Evolutionary conservation across 352 stramenopile species (phyloP), one percentile per base, ranked within the genome.

Genomic region (Pythium graminicola): DNA sequence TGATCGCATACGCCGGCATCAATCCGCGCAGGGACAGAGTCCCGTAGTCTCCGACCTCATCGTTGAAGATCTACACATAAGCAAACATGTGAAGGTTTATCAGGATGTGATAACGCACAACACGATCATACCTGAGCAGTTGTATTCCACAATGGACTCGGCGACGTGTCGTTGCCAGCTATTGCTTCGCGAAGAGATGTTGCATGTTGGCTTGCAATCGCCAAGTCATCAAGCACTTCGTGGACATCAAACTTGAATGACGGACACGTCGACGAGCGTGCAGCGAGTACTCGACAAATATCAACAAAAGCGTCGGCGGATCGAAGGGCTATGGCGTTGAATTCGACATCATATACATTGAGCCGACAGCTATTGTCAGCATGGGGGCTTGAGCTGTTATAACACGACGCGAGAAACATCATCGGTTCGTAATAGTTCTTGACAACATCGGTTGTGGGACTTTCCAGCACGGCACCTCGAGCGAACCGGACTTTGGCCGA

Each of bases 351-450:
- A 27, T 81, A 55, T 4, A 88, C 76, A n/a, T 60, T 54, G 31
- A 91, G 79, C 2, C 27, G 16, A 38, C 60, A 67, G 13, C 19
- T 23, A 14, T 28, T n/a, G 20, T 44, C 23, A 13, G 28, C 35
- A 14, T 16, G 9, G 36, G 4, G 2, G 10, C 24, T 41, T 9
- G 36, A 41, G 19, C 36, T 33, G 14, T 46, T 41, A 10, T 49
- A 47, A 33, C 29, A 65, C 14, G 61, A 65, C 20, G 80, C 80
- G 14, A 93, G 48, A 66, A 85, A 93, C 24, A 91, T 55, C 72
- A 93, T 89, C 3, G 82, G 82, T 44, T 93, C 72, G 50, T 87
- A 93, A n/a, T 87, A 38, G 29, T 86, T 69, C 1, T 69, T 32
- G 8, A 89, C 35, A 10, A 67, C 55, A 20, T 76, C 46, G 36